Conservation (phyloP, 1,284 basidiomycete genomes). For the Malassezia sympodialis region DNA sequence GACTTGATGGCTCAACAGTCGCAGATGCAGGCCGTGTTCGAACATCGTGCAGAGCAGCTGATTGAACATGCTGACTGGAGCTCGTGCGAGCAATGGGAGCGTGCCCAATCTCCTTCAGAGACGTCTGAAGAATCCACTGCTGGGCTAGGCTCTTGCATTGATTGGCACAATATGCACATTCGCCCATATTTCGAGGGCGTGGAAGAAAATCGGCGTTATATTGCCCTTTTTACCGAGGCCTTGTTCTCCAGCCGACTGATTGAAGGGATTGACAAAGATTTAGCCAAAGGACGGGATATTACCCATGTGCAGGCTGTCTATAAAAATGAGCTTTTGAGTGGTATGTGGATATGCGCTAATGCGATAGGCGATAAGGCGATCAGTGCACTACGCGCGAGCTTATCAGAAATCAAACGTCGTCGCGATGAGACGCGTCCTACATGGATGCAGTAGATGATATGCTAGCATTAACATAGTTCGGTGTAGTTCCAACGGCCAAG, state of each 20-base stretch:
- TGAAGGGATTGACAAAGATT: slow-evolving; percentile 9
- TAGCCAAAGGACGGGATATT: background rate
- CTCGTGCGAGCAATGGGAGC: slow-evolving; percentile 7
- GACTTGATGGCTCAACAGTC: slow-evolving; percentile 18
- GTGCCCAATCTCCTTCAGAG: background rate
- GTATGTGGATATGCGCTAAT: background rate
- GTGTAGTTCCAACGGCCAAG: too few relatives aligned
- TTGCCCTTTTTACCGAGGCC: slow-evolving; percentile 7
- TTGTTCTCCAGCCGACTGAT: slow-evolving; percentile 6
- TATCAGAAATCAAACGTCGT: background rate
- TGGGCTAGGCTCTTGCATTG: slow-evolving; percentile 5
- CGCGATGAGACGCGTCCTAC: slow-evolving; percentile 1
- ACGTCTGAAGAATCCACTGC: background rate
- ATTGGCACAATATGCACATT: slow-evolving; percentile 2
- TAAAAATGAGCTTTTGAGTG: slow-evolving; percentile 1
- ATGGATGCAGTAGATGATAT: slow-evolving; percentile 2
- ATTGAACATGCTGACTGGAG: slow-evolving; percentile 14
- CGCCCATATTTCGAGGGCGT: slow-evolving; percentile 7
- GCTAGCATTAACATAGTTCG: background rate
- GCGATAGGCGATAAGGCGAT: slow-evolving; percentile 7
- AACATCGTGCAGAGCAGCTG: slow-evolving; percentile 7
- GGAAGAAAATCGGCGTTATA: slow-evolving; percentile 10
- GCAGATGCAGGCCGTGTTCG: slow-evolving; percentile 13
- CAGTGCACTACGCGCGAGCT: slow-evolving; percentile 5
- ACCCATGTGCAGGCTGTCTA: slow-evolving; percentile 3